Base-by-base conservation (phyloP, 1,139 yeast species). In the Candida sojae region DNA sequence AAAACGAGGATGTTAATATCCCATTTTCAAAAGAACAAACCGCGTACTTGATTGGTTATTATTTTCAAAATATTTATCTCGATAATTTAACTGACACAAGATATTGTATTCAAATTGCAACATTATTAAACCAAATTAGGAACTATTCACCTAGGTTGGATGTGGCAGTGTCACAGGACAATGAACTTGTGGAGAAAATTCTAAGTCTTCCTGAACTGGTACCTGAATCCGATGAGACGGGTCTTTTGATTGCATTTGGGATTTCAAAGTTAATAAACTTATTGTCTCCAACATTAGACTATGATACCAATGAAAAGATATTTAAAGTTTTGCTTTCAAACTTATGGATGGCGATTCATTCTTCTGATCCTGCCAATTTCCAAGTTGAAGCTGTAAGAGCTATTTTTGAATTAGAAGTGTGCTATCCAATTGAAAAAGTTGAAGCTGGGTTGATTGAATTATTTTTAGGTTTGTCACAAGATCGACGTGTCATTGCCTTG, bases 341-440 rank as follows among this genome's bases (percentile, higher is more conserved):
- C 46, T 60, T 80, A 25, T 82, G 85, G 85, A 60, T 62, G 2
- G 67, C 80, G 28, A 56, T 83, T 8, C 58, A 66, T n/a, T 68
- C 77, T 2, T 63, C 71, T 1, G 68, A 75, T 21, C 83, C 84
- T 5, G 66, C 68, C 3, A 70, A 68, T 40, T 73, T 71, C 49
- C 90, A 85, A 56, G 86, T 84, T 1, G 92, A 86, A 57, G 71
- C 83, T 0, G 88, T 83, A 1, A 77, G 74, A 45, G 71, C 77
- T 10, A 68, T 81, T 9, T 75, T 76, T 62, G 79, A 72, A 28
- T 64, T 81, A 45, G 77, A 71, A 47, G 49, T 64, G 3, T 57
- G 65, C 30, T 64, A 70, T 33, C 70, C 73, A 5, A 54, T 70
- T 1, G 63, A 73, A 45, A 77, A 78, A 52, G 67, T 86, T 36